These are phyloP conservation scores for Lithohypha guttulata DNA, from an alignment of 2,329 filamentous ascomycete genomes.

Conservation along the genomic window DNA sequence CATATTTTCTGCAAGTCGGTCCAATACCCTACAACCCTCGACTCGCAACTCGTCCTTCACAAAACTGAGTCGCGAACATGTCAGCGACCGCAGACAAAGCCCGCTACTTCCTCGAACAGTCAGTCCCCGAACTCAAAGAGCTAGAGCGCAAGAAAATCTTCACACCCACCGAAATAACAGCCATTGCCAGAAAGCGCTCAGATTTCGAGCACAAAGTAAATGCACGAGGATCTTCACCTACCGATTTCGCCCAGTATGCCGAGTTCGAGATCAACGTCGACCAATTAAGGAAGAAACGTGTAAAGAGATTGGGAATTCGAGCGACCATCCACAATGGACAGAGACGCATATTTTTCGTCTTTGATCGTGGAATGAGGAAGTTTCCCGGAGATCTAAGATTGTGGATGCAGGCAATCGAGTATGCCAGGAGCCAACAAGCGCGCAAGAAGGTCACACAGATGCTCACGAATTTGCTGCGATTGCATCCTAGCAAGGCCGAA, in stretches of 20 bases:
- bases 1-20: too few species aligned
- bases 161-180: conserved; percentile 74
- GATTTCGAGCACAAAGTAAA: conserved; percentile 89
- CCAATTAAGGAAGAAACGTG: conserved; percentile 67
- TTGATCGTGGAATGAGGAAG: conserved; percentile 73
- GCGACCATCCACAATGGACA: conserved; percentile 62
- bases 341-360: conserved; percentile 75
- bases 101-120: conserved; percentile 85
- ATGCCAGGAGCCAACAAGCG: conserved; percentile 57
- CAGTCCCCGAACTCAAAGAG: conserved; percentile 82
- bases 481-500: conserved; percentile 73
- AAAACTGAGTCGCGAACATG: conserved; percentile 42
- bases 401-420: conserved; percentile 86
- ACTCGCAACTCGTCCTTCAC: not conserved
- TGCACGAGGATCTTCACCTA: conserved; percentile 61
- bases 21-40: too few species aligned
- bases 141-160: conserved; percentile 91
- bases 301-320: conserved; percentile 68
- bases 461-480: conserved; percentile 59
- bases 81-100: conserved; percentile 83
- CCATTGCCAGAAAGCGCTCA: conserved; percentile 80
- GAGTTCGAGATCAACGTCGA: conserved; percentile 60
- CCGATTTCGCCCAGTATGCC: conserved; percentile 77
- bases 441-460: conserved; percentile 51
- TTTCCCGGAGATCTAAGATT: conserved; percentile 71